Evolutionary conservation across 495 filamentous ascomycete species (phyloP).

Genomic region (Neurospora sp.): DNA sequence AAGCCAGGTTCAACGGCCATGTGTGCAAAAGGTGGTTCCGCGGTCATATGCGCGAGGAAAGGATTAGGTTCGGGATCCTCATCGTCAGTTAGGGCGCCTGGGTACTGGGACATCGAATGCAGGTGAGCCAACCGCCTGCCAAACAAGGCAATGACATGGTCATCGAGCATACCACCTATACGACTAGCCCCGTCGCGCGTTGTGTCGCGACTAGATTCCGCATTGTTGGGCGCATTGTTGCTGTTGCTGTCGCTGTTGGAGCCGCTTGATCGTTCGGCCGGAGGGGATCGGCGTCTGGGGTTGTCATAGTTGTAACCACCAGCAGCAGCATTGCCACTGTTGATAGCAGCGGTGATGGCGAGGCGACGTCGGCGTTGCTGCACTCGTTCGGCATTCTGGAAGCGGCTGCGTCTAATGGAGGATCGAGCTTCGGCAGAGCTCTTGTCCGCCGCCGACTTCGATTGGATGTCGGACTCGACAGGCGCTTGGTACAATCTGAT

Average conservation of each 20-base stretch:
- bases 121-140: slow-evolving; percentile 21
- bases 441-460: slow-evolving; percentile 42
- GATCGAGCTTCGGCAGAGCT: slow-evolving; percentile 53
- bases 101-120: slow-evolving; percentile 10
- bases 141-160: slow-evolving; percentile 19
- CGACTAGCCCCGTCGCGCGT: slow-evolving; percentile 11
- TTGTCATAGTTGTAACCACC: background rate
- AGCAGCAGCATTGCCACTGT: background rate
- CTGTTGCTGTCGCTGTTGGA: slow-evolving; percentile 4
- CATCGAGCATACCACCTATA: slow-evolving; percentile 12
- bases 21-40: background rate
- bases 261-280: background rate
- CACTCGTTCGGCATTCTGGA: slow-evolving; percentile 20
- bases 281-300: slow-evolving; percentile 1
- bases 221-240: background rate
- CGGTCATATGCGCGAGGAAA: background rate
- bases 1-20: slow-evolving; percentile 15
- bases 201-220: slow-evolving; percentile 4
- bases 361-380: slow-evolving; percentile 25
- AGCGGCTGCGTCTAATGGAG: slow-evolving; percentile 49
- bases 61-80: background rate
- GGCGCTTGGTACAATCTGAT: slow-evolving; percentile 44
- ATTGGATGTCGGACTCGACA: slow-evolving; percentile 44
- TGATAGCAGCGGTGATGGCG: slow-evolving; percentile 15
- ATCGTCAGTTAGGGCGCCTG: slow-evolving; percentile 6